A percentile compares a stretch with the other conserved stretches of the same genome.
Evolutionary conservation across 177 flowering plant genomes (phyloP).

Genomic region (Vitis hybrid): DNA sequence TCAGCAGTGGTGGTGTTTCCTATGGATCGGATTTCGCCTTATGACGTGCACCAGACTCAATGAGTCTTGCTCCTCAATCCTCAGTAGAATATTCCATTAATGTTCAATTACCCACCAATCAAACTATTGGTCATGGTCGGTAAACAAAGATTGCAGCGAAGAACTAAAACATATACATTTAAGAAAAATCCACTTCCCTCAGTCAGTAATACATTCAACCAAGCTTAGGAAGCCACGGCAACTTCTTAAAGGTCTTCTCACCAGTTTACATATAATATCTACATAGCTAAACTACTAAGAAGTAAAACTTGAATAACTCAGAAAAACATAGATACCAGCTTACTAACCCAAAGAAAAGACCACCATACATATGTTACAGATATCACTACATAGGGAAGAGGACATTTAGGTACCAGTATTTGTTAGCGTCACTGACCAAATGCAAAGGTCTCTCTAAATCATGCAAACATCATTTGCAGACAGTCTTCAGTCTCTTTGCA

Average conservation of each 20-base stretch:
- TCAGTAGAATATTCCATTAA: no score
- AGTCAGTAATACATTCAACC: constrained; percentile 32
- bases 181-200: constrained; percentile 27
- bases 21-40: background rate
- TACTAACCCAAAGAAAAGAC: constrained; percentile 6
- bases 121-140: no score
- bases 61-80: no score
- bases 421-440: constrained; percentile 38
- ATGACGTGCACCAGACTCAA: background rate
- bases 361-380: constrained; percentile 41
- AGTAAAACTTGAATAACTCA: constrained; percentile 26
- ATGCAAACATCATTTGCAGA: constrained; percentile 57
- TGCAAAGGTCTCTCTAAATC: constrained; percentile 2
- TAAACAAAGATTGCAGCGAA: background rate
- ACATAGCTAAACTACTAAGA: constrained; percentile 25
- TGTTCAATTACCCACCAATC: no score
- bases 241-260: constrained; percentile 17
- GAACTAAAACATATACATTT: constrained; percentile 27
- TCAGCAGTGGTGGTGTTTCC: no score
- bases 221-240: constrained; percentile 18
- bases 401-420: constrained; percentile 21
- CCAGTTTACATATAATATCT: constrained; percentile 24
- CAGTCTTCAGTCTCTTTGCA: constrained; percentile 79
- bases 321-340: constrained; percentile 15
- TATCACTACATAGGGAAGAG: constrained; percentile 20